phyloP scores from a whole-genome alignment of 2,329 filamentous ascomycete genomes.

The Chlorencoelia australis region DNA sequence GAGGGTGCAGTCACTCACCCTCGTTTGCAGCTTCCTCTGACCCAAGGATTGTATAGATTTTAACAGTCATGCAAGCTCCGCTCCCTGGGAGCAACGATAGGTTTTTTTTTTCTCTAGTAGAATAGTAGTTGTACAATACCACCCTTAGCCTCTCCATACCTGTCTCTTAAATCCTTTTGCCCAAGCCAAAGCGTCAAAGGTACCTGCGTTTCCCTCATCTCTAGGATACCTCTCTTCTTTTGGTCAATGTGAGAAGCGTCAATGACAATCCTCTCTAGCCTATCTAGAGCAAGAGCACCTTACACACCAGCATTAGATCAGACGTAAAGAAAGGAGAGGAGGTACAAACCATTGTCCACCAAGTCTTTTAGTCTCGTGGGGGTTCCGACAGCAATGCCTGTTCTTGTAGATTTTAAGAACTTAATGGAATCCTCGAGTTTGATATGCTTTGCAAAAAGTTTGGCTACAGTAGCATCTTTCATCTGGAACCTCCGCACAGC shows the following conservation, averaged over 20 bases:
- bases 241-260: conserved; percentile 90
- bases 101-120: conserved; percentile 36
- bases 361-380: conserved; percentile 74
- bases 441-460: conserved; percentile 97
- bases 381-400: conserved; percentile 84
- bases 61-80: too few species aligned
- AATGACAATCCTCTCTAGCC: conserved; percentile 70
- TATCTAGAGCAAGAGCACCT: conserved; percentile 60
- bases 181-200: conserved; percentile 69
- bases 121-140: conserved; percentile 52
- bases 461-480: conserved; percentile 70
- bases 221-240: conserved; percentile 87
- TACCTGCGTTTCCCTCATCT: conserved; percentile 88
- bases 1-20: too few species aligned
- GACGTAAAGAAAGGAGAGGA: neutral
- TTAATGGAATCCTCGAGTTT: conserved; percentile 81
- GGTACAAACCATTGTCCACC: conserved; percentile 62
- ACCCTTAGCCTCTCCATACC: conserved; percentile 49
- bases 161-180: conserved; percentile 57
- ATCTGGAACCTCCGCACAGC: conserved; percentile 68
- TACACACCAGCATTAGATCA: conserved; percentile 13
- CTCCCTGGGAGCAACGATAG: neutral
- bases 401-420: conserved; percentile 58
- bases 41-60: neutral
- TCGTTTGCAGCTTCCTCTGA: conserved; percentile 1